Evolutionary conservation across 2,329 filamentous ascomycete genomes (phyloP), one percentile per base, ranked within the genome.

Genomic region (Dactylonectria macrodidyma): DNA sequence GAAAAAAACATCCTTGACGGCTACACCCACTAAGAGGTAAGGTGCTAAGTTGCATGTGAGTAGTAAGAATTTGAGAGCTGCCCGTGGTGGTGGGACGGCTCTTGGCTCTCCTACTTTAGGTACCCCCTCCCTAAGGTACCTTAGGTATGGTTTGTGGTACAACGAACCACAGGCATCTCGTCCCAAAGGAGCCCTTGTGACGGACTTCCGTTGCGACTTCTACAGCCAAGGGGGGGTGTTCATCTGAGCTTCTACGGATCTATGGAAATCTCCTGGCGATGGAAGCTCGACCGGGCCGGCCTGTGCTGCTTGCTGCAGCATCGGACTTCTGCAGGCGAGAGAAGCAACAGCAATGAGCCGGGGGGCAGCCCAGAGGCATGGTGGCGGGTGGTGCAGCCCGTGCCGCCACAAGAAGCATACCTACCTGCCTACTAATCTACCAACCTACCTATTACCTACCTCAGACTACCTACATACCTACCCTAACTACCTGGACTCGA

Each of bases 281-380:
- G 7, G 26, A 62, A 58, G 48, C 44, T 68, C 26, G 61, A 75
- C 73, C 73, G 73, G 73, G 63, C 73, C 73, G 73, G 73, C 74
- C 59, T 62, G 33, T 44, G 59, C 50, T 64, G 61, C 62, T 61
- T 64, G 61, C 62, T 61, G 69, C 69, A 58, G 63, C 56, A 63
- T 65, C 62, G 59, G 58, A 57, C 63, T 58, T 58, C 59, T 66
- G 59, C 58, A 66, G 64, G 61, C 61, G 52, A 58, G 54, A 47
- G 48, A 52, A 56, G 58, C 69, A 65, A 47, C 41, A 63, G 33
- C 58, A 60, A 36, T n/a, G 52, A 52, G 47, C 66, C 71, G 64
- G 73, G 61, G 61, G 61, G 61, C 26, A 67, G 56, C 55, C 58
- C 56, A 72, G 65, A 55, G 50, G 62, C 55, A 54, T 66, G 54